Percentiles rank a stretch among this genome's conserved stretches.
These are phyloP conservation scores for Phaffia tasmanica DNA, from an alignment of 768 basidiomycete genomes.

Conservation along the genomic window DNA sequence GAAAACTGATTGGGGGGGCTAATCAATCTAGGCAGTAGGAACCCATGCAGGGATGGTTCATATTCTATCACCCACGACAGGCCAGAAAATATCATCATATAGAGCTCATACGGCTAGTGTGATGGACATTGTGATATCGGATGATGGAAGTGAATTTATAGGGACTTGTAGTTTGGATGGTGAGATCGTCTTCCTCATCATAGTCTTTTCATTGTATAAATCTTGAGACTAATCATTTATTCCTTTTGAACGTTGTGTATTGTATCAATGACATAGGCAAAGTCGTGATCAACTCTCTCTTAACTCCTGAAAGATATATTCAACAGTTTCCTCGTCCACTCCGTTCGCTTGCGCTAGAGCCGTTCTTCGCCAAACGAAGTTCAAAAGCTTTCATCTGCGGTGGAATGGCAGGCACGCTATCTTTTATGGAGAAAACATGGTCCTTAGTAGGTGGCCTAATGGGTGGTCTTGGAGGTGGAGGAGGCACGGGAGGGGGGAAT, in stretches of 20 bases:
- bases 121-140: slow-evolving; percentile 63
- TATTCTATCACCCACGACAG: slow-evolving; percentile 57
- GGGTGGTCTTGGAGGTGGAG: slow-evolving; percentile 16
- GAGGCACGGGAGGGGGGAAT: slow-evolving; percentile 12
- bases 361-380: slow-evolving; percentile 67
- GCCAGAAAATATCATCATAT: slow-evolving; percentile 74
- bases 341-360: slow-evolving; percentile 79
- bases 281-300: slow-evolving; percentile 73
- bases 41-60: slow-evolving; percentile 90
- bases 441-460: slow-evolving; percentile 44
- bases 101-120: slow-evolving; percentile 82
- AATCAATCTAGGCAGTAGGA: slow-evolving; percentile 58
- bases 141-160: slow-evolving; percentile 74
- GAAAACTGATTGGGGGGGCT: neutral
- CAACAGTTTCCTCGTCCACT: slow-evolving; percentile 90
- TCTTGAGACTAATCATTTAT: neutral
- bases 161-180: slow-evolving; percentile 90
- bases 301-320: slow-evolving; percentile 63
- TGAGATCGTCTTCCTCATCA: slow-evolving; percentile 39
- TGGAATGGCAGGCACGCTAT: slow-evolving; percentile 74
- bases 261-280: slow-evolving; percentile 55
- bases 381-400: slow-evolving; percentile 78
- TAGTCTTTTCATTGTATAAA: neutral
- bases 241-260: neutral
- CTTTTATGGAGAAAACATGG: slow-evolving; percentile 93